Conservation (phyloP, 805 yeast species). For the Kazachstania taianensis region DNA sequence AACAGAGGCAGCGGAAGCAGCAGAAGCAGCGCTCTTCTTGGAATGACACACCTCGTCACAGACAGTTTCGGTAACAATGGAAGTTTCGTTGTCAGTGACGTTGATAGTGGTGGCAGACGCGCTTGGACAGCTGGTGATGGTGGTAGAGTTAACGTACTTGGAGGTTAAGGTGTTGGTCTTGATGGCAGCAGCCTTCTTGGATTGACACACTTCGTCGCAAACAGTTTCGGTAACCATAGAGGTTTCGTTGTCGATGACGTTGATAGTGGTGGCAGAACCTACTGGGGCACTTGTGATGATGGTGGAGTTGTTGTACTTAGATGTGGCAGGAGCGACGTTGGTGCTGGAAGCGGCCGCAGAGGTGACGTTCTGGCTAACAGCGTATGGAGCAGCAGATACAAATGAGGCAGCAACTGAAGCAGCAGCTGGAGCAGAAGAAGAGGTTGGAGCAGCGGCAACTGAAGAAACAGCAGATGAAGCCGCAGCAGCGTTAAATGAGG, state of each 20-base stretch:
- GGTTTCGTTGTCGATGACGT: slow-evolving; percentile 1
- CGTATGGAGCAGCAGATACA: background rate
- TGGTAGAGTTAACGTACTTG: too few species aligned
- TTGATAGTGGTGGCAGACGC: too few species aligned
- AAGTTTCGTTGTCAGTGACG: too few species aligned
- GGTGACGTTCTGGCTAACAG: background rate
- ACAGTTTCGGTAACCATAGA: slow-evolving; percentile 7
- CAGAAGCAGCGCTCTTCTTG: too few species aligned
- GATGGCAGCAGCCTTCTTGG: too few species aligned
- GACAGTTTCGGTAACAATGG: slow-evolving; percentile 6
- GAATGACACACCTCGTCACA: slow-evolving; percentile 12
- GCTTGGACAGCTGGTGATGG: too few species aligned
- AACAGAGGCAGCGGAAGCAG: slow-evolving; percentile 1
- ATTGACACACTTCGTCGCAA: slow-evolving; percentile 10
- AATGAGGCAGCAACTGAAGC: background rate
- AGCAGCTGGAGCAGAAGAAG: background rate
- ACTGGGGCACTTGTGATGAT: background rate
- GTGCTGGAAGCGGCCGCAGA: background rate
- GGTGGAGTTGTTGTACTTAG: background rate
- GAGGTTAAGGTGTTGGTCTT: slow-evolving; percentile 2
- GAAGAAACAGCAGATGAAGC: background rate
- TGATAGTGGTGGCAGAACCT: slow-evolving; percentile 2
- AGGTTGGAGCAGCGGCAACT: background rate
- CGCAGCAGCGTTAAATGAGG: background rate
- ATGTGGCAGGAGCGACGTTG: slow-evolving; percentile 2